These are phyloP conservation scores for Nakataea oryzae DNA, from an alignment of 2,329 filamentous ascomycete species.

Conservation along the genomic window DNA sequence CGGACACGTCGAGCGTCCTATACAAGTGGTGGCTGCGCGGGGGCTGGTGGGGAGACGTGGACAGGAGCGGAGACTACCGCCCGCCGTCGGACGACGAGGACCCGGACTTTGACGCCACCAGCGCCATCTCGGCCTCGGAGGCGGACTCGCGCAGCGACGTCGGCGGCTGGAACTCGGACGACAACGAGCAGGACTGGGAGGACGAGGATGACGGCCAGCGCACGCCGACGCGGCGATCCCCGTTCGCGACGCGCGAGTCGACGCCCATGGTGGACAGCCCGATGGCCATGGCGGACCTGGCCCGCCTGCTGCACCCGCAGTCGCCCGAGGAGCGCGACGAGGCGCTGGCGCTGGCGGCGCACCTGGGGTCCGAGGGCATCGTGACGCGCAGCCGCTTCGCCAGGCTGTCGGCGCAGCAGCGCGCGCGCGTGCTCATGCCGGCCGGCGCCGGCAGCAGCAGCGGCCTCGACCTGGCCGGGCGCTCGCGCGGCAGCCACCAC, in stretches of 20 bases:
- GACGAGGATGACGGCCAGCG: slow-evolving; percentile 42
- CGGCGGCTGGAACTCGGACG: slow-evolving; percentile 21
- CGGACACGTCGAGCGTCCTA: slow-evolving; percentile 59
- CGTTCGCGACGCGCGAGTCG: slow-evolving; percentile 29
- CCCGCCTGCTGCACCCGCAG: slow-evolving; percentile 70
- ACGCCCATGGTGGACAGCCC: slow-evolving; percentile 52
- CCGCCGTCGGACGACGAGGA: slow-evolving; percentile 55
- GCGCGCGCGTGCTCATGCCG: slow-evolving; percentile 53
- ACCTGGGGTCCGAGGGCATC: slow-evolving; percentile 59
- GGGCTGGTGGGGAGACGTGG: slow-evolving; percentile 75
- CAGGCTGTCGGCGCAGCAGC: slow-evolving; percentile 56
- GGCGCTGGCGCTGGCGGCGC: slow-evolving; percentile 70
- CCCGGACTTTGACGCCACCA: slow-evolving; percentile 50
- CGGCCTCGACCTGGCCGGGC: slow-evolving; percentile 18
- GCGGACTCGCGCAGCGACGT: slow-evolving; percentile 15
- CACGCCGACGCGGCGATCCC: slow-evolving; percentile 43
- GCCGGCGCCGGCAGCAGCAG: slow-evolving; percentile 18
- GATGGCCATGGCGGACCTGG: slow-evolving; percentile 59
- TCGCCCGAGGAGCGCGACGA: slow-evolving; percentile 70
- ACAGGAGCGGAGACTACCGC: slow-evolving; percentile 70
- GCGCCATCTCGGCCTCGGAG: slow-evolving; percentile 56
- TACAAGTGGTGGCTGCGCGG: slow-evolving; percentile 80
- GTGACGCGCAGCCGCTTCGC: slow-evolving; percentile 75
- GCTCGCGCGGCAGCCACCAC: slow-evolving; percentile 21
- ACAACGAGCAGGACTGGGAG: slow-evolving; percentile 32